Percentiles rank a stretch among this genome's conserved stretches.
phyloP scores from a whole-genome alignment of 371 early-diverging fungal species.

The Nematocida major region DNA sequence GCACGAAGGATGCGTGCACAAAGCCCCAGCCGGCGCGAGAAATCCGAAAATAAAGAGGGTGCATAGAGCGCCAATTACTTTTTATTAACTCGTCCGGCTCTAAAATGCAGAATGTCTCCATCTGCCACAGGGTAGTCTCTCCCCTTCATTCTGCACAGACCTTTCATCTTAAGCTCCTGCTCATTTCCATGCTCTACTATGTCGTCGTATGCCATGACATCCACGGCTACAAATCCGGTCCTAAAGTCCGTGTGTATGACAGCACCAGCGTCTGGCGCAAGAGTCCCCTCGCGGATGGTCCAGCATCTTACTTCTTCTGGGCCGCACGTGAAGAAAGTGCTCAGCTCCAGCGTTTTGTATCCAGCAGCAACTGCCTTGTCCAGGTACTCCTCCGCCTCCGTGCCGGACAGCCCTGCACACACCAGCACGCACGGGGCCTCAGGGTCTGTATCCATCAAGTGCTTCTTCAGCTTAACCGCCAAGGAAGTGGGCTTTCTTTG shows the following conservation, averaged over 20 bases:
- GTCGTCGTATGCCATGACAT: constrained; percentile 80
- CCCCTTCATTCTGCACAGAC: constrained; percentile 84
- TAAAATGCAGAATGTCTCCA: constrained; percentile 71
- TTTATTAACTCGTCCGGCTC: constrained; percentile 52
- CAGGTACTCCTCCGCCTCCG: constrained; percentile 69
- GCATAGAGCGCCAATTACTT: not conserved
- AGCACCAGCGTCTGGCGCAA: constrained; percentile 89
- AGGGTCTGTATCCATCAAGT: constrained; percentile 50
- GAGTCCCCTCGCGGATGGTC: constrained; percentile 71
- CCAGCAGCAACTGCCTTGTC: constrained; percentile 79
- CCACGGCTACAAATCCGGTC: constrained; percentile 86
- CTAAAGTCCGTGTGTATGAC: constrained; percentile 90
- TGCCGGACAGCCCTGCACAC: constrained; percentile 44
- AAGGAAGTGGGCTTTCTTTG: constrained; percentile 69
- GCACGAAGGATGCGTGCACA: too few relatives aligned
- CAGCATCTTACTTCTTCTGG: constrained; percentile 70
- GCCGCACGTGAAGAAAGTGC: constrained; percentile 92
- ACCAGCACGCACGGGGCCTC: constrained; percentile 56
- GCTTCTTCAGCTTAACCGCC: constrained; percentile 69
- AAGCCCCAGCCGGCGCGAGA: too few relatives aligned
- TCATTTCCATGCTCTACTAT: constrained; percentile 74
- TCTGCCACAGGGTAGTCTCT: constrained; percentile 85
- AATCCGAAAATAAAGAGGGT: too few relatives aligned
- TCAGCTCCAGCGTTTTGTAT: constrained; percentile 76
- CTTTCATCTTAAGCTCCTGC: constrained; percentile 78